A percentile compares a stretch with the other conserved stretches of the same genome.
Evolutionary conservation across 768 basidiomycete genomes (phyloP).

Genomic region (Coprinopsis marcescibilis): DNA sequence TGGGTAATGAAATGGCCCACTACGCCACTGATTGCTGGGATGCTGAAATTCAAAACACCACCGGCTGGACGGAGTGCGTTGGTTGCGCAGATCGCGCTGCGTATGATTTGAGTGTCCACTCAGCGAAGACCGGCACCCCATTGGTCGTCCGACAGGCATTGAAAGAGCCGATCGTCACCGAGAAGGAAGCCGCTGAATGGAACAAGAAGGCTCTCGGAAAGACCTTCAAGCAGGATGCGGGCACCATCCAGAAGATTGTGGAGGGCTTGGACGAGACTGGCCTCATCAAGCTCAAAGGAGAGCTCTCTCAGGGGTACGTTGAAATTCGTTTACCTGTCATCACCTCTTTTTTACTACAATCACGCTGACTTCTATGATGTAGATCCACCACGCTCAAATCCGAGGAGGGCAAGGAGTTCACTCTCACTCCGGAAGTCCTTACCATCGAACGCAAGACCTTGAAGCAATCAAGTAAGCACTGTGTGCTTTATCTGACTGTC

Average conservation of each 20-base stretch:
- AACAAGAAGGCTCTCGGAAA: conserved; percentile 89
- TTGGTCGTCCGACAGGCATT: conserved; percentile 84
- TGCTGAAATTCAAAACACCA: conserved; percentile 90
- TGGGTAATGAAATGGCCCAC: conserved; percentile 99
- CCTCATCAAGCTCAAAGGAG: conserved; percentile 59
- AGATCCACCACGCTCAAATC: conserved; percentile 53
- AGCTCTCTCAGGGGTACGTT: conserved; percentile 70
- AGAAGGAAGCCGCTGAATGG: conserved; percentile 73
- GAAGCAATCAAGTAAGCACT: conserved; percentile 67
- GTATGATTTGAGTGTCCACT: conserved; percentile 91
- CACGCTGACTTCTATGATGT: conserved; percentile 7
- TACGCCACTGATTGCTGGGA: conserved; percentile 99
- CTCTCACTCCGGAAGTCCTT: conserved; percentile 66
- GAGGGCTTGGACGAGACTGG: conserved; percentile 60
- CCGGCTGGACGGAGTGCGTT: conserved; percentile 96
- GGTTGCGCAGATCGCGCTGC: conserved; percentile 98
- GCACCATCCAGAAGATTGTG: conserved; percentile 55
- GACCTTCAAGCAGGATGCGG: conserved; percentile 83
- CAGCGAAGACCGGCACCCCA: conserved; percentile 74
- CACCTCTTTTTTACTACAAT: conserved; percentile 1
- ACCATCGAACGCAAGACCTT: conserved; percentile 79
- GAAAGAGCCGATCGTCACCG: conserved; percentile 77
- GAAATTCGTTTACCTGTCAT: background rate
- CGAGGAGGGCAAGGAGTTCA: conserved; percentile 61
- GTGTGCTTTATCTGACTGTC: background rate